These are phyloP conservation scores for Quercus cerris DNA, from an alignment of 306 rosid genomes.

Conservation along the genomic window DNA sequence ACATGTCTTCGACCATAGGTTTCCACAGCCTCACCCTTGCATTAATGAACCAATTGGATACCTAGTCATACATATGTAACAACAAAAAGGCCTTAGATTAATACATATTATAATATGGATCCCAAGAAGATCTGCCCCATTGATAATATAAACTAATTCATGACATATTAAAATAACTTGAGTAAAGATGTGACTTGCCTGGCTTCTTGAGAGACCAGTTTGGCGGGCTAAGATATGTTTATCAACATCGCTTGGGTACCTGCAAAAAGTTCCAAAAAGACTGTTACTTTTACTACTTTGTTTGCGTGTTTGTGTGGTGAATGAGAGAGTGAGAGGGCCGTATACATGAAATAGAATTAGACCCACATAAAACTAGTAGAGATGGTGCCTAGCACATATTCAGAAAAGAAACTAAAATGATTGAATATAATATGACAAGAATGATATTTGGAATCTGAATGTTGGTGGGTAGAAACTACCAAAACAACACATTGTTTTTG, in stretches of 20 bases:
- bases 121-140: constrained; percentile 27
- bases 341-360: constrained; percentile 26
- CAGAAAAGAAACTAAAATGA: constrained; percentile 27
- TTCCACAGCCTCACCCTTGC: constrained; percentile 98
- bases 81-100: constrained; percentile 9
- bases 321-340: background rate
- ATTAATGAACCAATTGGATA: constrained; percentile 95
- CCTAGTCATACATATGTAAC: constrained; percentile 44
- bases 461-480: constrained; percentile 52
- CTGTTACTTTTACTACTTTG: background rate
- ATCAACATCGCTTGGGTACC: constrained; percentile 97
- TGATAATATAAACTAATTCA: background rate
- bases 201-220: constrained; percentile 99
- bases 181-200: constrained; percentile 54
- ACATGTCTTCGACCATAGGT: constrained; percentile 99
- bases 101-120: background rate
- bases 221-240: constrained; percentile 95
- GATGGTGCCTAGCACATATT: constrained; percentile 15
- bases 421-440: constrained; percentile 43
- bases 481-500: constrained; percentile 35
- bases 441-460: constrained; percentile 55
- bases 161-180: background rate
- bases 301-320: constrained; percentile 1
- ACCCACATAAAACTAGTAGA: constrained; percentile 23
- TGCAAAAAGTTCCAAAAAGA: constrained; percentile 33